A percentile compares a stretch with the other conserved stretches of the same genome.
These are phyloP conservation scores for Ophioceras dolichostomum DNA, from an alignment of 2,329 filamentous ascomycete genomes.

Conservation along the genomic window DNA sequence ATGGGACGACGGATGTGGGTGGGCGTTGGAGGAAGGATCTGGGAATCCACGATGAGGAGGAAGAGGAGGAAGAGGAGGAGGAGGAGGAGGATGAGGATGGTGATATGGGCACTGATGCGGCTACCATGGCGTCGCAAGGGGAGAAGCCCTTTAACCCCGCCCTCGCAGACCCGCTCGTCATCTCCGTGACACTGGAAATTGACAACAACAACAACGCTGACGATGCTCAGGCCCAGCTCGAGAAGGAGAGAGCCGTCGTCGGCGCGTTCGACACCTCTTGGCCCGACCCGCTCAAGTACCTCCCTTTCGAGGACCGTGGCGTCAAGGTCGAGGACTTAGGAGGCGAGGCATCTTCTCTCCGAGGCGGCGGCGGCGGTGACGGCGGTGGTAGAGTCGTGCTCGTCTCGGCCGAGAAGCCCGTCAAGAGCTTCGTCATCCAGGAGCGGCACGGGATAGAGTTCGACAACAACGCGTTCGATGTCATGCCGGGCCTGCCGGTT, in stretches of 20 bases:
- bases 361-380: neutral
- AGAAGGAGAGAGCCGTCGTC: conserved; percentile 22
- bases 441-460: conserved; percentile 30
- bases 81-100: too few relatives aligned
- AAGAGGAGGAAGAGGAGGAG: too few relatives aligned
- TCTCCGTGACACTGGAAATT: conserved; percentile 24
- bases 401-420: conserved; percentile 28
- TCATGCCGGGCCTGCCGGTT: conserved; percentile 31
- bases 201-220: too few relatives aligned
- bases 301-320: conserved; percentile 32
- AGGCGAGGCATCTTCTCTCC: conserved; percentile 1
- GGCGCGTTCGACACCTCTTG: conserved; percentile 32
- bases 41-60: too few relatives aligned
- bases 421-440: conserved; percentile 44
- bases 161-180: conserved; percentile 16
- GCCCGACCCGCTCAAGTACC: conserved; percentile 51
- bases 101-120: too few relatives aligned
- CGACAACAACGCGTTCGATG: conserved; percentile 46
- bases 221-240: too few relatives aligned
- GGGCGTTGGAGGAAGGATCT: too few relatives aligned
- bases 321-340: conserved; percentile 19
- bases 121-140: neutral
- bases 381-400: conserved; percentile 7
- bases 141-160: neutral
- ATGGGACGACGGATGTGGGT: conserved; percentile 25